A percentile compares a stretch with the other conserved stretches of the same genome.
Evolutionary conservation across 108 stramenopile genomes (phyloP).

Genomic region (Craspedostauros australis): DNA sequence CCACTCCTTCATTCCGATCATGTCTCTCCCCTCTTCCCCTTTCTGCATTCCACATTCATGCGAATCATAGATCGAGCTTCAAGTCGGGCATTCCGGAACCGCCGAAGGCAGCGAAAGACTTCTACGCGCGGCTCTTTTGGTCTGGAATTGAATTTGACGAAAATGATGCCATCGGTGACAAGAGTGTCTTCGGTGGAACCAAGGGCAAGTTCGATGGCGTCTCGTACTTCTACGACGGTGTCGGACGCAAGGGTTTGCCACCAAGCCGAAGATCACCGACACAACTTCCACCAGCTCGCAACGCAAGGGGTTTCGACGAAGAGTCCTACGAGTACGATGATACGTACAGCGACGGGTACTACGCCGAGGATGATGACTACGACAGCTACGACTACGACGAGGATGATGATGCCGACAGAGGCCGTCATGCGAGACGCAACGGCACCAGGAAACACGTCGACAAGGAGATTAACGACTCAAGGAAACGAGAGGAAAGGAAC

Average conservation of each 20-base stretch:
- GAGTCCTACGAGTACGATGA: no score
- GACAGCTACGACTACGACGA: not conserved
- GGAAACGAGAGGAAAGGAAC: not conserved
- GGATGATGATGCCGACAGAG: not conserved
- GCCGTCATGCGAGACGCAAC: not conserved
- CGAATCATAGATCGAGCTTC: slow-evolving; percentile 29
- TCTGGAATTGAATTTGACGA: slow-evolving; percentile 46
- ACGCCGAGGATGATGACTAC: slow-evolving; percentile 4
- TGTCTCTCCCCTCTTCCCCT: not conserved
- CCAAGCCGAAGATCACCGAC: not conserved
- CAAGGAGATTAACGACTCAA: slow-evolving; percentile 2
- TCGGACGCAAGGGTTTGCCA: slow-evolving; percentile 17
- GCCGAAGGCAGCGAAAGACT: slow-evolving; percentile 41
- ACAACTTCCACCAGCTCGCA: not conserved
- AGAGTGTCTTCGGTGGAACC: slow-evolving; percentile 79
- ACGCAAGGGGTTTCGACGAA: slow-evolving; percentile 4
- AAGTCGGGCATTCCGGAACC: slow-evolving; percentile 52
- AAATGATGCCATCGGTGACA: slow-evolving; percentile 41
- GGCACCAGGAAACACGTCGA: not conserved
- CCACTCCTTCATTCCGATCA: not conserved
- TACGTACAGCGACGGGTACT: not conserved
- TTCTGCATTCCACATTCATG: slow-evolving; percentile 4
- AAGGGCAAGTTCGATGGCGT: slow-evolving; percentile 79
- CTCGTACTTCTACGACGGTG: slow-evolving; percentile 35
- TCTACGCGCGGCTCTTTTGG: slow-evolving; percentile 79